Conservation (phyloP, 257 asterid genomes). For the Lavandula angustifolia region DNA sequence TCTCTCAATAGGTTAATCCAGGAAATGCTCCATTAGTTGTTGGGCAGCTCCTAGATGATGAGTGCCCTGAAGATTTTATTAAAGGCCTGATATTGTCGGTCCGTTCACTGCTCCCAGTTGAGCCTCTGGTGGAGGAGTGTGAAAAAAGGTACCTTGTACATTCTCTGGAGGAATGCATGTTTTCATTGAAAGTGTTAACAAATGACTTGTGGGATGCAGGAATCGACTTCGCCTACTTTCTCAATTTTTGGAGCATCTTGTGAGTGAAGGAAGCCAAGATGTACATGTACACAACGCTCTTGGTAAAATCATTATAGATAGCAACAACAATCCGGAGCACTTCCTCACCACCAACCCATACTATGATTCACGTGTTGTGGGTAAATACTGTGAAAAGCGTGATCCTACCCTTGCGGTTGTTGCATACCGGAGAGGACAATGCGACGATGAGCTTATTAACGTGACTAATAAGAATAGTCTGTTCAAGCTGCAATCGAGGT, state of each 20-base stretch:
- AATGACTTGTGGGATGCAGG: slow-evolving; percentile 50
- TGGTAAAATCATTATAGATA: slow-evolving; percentile 97
- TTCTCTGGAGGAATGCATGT: slow-evolving; percentile 15
- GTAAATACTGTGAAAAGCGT: slow-evolving; percentile 98
- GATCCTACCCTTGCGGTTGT: slow-evolving; percentile 99
- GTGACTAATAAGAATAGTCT: slow-evolving; percentile 94
- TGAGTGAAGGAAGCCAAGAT: slow-evolving; percentile 99
- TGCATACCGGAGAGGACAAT: slow-evolving; percentile 96
- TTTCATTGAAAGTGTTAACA: slow-evolving; percentile 27
- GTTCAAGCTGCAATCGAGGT: slow-evolving; percentile 98
- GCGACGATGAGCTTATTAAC: slow-evolving; percentile 94
- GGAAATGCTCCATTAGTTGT: slow-evolving; percentile 99
- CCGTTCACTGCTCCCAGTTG: slow-evolving; percentile 97
- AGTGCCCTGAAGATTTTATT: slow-evolving; percentile 98
- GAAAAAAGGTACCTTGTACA: slow-evolving; percentile 73
- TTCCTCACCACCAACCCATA: slow-evolving; percentile 97
- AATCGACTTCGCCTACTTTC: slow-evolving; percentile 97
- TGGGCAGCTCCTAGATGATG: slow-evolving; percentile 97
- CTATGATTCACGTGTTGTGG: slow-evolving; percentile 98
- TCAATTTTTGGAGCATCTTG: slow-evolving; percentile 99
- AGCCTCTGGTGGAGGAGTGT: slow-evolving; percentile 97
- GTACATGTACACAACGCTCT: slow-evolving; percentile 98
- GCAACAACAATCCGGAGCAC: slow-evolving; percentile 98
- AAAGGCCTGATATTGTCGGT: slow-evolving; percentile 96
- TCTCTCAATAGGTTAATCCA: slow-evolving; percentile 81